Conservation (phyloP, 2,329 filamentous ascomycete genomes). For the Sporothrix humicola region DNA sequence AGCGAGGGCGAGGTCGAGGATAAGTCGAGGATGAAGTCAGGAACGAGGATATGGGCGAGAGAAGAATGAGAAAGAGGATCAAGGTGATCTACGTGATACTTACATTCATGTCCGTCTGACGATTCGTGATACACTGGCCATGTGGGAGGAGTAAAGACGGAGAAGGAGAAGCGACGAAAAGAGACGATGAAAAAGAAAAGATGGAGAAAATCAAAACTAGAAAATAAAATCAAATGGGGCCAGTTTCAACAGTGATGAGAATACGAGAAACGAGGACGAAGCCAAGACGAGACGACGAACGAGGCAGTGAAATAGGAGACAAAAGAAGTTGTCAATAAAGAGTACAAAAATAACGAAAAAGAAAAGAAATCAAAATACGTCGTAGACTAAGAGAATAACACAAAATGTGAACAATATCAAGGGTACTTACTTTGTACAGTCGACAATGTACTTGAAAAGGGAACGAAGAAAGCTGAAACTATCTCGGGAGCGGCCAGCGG, state of each 20-base stretch:
- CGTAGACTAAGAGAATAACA: neutral
- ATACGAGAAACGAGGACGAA: conserved; percentile 9
- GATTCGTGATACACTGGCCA: neutral
- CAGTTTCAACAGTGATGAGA: conserved; percentile 5
- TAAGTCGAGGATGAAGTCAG: neutral
- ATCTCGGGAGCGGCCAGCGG: conserved; percentile 32
- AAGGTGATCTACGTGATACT: neutral
- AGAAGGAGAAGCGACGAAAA: neutral
- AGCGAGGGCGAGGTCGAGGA: neutral
- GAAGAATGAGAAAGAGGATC: neutral
- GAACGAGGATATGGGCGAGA: neutral
- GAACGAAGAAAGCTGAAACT: conserved; percentile 31
- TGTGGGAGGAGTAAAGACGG: neutral
- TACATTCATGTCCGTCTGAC: neutral
- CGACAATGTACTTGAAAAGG: neutral
- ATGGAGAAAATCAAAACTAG: neutral
- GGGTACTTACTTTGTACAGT: neutral
- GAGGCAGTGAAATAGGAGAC: neutral
- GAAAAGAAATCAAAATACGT: neutral
- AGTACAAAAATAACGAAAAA: neutral
- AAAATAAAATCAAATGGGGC: neutral
- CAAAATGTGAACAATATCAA: neutral
- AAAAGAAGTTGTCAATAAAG: neutral
- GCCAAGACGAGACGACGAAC: neutral
- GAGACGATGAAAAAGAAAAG: neutral